phyloP scores from a whole-genome alignment of 1,139 yeast genomes.

The Blastobotrys illinoisensis region DNA sequence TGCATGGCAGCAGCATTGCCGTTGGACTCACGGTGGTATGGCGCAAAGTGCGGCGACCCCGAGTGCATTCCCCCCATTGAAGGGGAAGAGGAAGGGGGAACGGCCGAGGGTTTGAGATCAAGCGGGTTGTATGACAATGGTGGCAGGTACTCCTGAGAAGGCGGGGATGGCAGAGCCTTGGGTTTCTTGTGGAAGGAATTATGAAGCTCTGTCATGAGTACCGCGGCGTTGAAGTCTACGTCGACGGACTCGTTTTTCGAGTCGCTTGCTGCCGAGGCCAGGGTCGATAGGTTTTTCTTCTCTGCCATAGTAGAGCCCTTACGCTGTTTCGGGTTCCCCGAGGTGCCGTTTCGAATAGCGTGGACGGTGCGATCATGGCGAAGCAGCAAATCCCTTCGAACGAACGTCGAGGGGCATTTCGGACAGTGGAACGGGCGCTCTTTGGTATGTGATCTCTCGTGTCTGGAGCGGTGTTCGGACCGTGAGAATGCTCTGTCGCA shows the following conservation, averaged over 20 bases:
- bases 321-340: conserved; percentile 12
- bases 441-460: conserved; percentile 78
- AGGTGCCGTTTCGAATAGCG: conserved; percentile 24
- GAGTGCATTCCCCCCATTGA: not conserved
- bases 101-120: conserved; percentile 5
- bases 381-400: conserved; percentile 67
- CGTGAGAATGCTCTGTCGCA: conserved; percentile 79
- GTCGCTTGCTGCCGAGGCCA: not conserved
- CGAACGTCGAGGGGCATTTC: conserved; percentile 67
- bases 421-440: conserved; percentile 76
- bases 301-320: not conserved
- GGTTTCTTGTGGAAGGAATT: conserved; percentile 18
- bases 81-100: not conserved
- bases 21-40: not conserved
- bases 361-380: conserved; percentile 74
- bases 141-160: conserved; percentile 12
- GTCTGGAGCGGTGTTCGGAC: conserved; percentile 76
- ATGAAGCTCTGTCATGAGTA: conserved; percentile 29
- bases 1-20: not conserved
- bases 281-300: conserved; percentile 4
- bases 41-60: not conserved
- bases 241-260: conserved; percentile 8
- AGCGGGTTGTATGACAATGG: conserved; percentile 6
- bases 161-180: conserved; percentile 11
- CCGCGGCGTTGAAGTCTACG: conserved; percentile 25